Evolutionary conservation across 2,329 filamentous ascomycete genomes (phyloP).

Genomic region (Hypocreales sp.): DNA sequence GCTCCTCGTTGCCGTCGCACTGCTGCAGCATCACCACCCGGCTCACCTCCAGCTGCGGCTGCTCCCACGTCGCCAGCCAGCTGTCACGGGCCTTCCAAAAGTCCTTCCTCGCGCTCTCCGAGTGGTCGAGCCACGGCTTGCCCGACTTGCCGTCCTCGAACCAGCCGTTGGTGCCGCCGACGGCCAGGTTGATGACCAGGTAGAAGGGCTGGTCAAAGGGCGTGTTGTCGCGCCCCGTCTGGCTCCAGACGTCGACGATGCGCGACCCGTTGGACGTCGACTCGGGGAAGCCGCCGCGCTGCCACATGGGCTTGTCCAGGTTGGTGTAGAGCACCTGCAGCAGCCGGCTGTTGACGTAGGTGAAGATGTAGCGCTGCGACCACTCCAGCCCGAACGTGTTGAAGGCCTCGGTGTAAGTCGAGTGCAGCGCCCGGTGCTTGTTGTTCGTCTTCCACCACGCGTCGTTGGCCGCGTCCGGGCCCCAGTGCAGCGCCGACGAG

Average conservation of each 20-base stretch:
- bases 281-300: constrained; percentile 51
- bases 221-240: constrained; percentile 43
- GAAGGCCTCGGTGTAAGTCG: constrained; percentile 51
- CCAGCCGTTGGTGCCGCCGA: constrained; percentile 71
- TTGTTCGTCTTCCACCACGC: constrained; percentile 75
- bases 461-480: constrained; percentile 55
- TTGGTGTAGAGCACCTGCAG: constrained; percentile 69
- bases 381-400: constrained; percentile 76
- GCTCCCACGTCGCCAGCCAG: constrained; percentile 60
- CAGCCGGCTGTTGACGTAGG: constrained; percentile 67
- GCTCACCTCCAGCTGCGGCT: constrained; percentile 51
- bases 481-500: constrained; percentile 71
- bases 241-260: constrained; percentile 46
- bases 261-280: constrained; percentile 50
- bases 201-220: constrained; percentile 68
- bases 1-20: constrained; percentile 43
- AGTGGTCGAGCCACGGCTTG: constrained; percentile 69
- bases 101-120: constrained; percentile 50
- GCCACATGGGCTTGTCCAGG: constrained; percentile 53
- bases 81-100: constrained; percentile 55
- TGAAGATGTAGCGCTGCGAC: constrained; percentile 80
- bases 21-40: constrained; percentile 59
- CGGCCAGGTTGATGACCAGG: constrained; percentile 59
- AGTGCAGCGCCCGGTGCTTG: constrained; percentile 60
- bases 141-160: constrained; percentile 55